These are phyloP conservation scores for Colletotrichum kahawae DNA, from an alignment of 2,329 filamentous ascomycete species.

Conservation along the genomic window DNA sequence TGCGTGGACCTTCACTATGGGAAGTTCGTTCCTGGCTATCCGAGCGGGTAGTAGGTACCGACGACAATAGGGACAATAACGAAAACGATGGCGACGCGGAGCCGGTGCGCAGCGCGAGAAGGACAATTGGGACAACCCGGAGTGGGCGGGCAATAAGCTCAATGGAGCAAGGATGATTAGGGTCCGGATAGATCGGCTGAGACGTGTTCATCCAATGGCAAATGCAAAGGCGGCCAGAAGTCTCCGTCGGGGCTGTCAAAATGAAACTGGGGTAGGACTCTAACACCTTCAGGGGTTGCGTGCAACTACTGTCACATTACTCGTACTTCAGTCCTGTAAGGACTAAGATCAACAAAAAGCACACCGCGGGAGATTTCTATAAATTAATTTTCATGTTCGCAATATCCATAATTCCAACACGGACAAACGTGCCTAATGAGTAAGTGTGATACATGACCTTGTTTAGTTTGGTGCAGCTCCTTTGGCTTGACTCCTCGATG, in stretches of 20 bases:
- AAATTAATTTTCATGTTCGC: not conserved
- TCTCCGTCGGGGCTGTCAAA: not conserved
- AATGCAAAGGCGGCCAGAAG: no score
- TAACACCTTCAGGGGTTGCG: not conserved
- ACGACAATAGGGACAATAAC: no score
- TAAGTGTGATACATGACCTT: not conserved
- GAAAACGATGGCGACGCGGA: not conserved
- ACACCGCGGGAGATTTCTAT: not conserved
- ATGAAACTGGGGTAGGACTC: not conserved
- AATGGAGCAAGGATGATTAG: not conserved
- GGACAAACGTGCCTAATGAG: not conserved
- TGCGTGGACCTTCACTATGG: no score
- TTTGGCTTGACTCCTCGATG: not conserved
- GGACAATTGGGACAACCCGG: not conserved
- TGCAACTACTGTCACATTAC: not conserved
- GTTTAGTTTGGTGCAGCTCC: not conserved
- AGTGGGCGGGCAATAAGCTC: not conserved
- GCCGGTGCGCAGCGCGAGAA: not conserved
- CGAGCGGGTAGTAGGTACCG: no score
- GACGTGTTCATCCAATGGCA: not conserved
- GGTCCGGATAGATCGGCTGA: not conserved
- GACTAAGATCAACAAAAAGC: not conserved
- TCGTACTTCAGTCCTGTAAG: not conserved
- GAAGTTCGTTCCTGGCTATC: no score
- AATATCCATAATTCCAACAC: not conserved